phyloP scores from a whole-genome alignment of 148 eudicot species.

The Persicaria tinctoria region DNA sequence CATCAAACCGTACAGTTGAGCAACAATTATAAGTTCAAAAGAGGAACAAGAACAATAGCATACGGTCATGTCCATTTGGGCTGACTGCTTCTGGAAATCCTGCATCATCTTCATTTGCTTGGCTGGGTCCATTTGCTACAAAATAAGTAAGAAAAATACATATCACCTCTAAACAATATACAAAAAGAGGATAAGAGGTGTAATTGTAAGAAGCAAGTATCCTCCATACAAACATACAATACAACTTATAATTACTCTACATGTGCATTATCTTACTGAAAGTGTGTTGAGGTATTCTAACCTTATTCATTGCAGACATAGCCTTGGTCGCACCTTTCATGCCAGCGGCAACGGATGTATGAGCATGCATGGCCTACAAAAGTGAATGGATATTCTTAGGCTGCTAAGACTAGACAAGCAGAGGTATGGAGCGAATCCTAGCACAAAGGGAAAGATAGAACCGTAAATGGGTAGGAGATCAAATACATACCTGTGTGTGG shows the following conservation, averaged over 20 bases:
- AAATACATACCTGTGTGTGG: slow-evolving; percentile 71
- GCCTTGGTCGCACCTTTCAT: slow-evolving; percentile 93
- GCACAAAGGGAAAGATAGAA: neutral
- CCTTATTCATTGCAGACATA: slow-evolving; percentile 96
- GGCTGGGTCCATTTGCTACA: slow-evolving; percentile 91
- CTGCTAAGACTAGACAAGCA: neutral
- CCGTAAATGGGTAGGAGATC: slow-evolving; percentile 11
- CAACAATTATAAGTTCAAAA: neutral
- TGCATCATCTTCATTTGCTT: slow-evolving; percentile 68
- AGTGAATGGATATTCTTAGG: neutral
- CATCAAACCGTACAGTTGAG: neutral
- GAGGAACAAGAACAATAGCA: slow-evolving; percentile 20
- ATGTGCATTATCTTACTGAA: neutral
- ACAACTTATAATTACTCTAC: neutral
- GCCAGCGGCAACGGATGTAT: slow-evolving; percentile 86
- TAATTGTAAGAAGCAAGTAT: neutral
- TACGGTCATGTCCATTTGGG: slow-evolving; percentile 97
- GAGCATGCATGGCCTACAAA: slow-evolving; percentile 87
- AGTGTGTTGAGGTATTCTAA: slow-evolving; percentile 14
- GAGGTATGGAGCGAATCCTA: slow-evolving; percentile 6
- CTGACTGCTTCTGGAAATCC: slow-evolving; percentile 90
- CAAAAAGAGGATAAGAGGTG: neutral
- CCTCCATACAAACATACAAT: neutral
- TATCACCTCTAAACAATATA: neutral
- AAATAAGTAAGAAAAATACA: neutral